Base-by-base conservation (phyloP, 148 eudicot genomes). In the Polygonum maritimum region DNA sequence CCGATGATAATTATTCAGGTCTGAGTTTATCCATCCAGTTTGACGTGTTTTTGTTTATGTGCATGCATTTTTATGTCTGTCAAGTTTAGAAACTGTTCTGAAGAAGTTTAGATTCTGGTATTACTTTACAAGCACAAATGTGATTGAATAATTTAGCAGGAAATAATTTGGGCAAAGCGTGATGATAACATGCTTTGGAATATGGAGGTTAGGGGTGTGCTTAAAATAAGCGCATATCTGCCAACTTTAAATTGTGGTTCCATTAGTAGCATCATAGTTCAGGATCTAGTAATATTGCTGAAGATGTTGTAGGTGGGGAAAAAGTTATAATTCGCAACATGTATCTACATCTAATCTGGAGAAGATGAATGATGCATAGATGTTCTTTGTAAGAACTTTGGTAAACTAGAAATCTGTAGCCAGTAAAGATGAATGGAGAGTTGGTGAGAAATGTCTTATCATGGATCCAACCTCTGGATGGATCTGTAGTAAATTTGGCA, bases 1-100 rank as follows among this genome's bases (percentile, higher is more conserved):
- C 98, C 63, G 98, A 92, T 75, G 81, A 90, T 51, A 81, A 72
- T 77, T 88, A 87, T 78, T 87, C 96, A 81, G 97, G 98, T 94
- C 70, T 8, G 75, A 35, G 31, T 21, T 21, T n/a, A n/a, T 19
- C 26, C 26, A 8, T 57, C 33, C 63, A 57, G 63, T 21, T 21
- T 22, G 10, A 6, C 10, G 26, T 19, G 3, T 16, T 26, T 26
- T 26, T 26, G 31, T 26, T 22, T 6, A 22, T 16, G 48, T 55
- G 48, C 48, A 54, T 14, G 69, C 35, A 18, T 22, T 33, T 39
- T 14, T 21, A 36, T 60, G 8, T 55, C 18, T 52, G 31, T 15
- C 38, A 35, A 26, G 14, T 48, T 55, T 35, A 75, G 21, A 33
- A 19, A 41, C 76, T 35, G 4, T 18, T 54, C 14, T 33, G 44